phyloP scores from a whole-genome alignment of 179 eudicot species.

The Spinacia oleracea region DNA sequence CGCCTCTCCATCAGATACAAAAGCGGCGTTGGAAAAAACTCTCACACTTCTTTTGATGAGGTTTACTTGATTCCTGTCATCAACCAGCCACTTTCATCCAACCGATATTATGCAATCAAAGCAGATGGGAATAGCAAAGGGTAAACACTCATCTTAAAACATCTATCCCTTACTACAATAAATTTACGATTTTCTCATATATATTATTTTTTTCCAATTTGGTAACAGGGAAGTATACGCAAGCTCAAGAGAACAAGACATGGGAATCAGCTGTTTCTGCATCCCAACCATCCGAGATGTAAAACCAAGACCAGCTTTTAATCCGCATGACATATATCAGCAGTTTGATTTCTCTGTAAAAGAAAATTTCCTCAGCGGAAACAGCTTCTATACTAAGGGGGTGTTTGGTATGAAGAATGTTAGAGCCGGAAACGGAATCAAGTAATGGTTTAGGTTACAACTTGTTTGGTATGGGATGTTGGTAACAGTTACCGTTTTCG shows the following conservation, averaged over 20 bases:
- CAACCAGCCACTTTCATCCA: slow-evolving; percentile 52
- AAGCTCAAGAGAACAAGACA: slow-evolving; percentile 53
- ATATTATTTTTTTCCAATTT: too few species aligned
- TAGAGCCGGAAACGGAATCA: too few species aligned
- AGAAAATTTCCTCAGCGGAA: slow-evolving; percentile 15
- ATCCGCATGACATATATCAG: slow-evolving; percentile 49
- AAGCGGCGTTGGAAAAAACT: too few species aligned
- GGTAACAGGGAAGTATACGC: slow-evolving; percentile 45
- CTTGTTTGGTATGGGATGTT: too few species aligned
- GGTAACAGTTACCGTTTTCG: too few species aligned
- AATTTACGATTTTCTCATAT: too few species aligned
- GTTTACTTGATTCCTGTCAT: slow-evolving; percentile 52
- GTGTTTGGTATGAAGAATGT: too few species aligned
- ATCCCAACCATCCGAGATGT: slow-evolving; percentile 33
- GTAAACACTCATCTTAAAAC: too few species aligned
- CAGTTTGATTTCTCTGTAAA: slow-evolving; percentile 45
- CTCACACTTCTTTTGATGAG: slow-evolving; percentile 17
- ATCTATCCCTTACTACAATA: too few species aligned
- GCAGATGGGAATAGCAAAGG: slow-evolving; percentile 51
- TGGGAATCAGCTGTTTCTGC: slow-evolving; percentile 33
- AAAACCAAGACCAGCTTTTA: slow-evolving; percentile 47
- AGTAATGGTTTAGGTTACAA: too few species aligned
- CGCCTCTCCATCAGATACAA: slow-evolving; percentile 22
- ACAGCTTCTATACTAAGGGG: too few species aligned
- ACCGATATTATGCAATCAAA: slow-evolving; percentile 50